A percentile compares a stretch with the other conserved stretches of the same genome.
Conservation (phyloP, 2,329 filamentous ascomycete genomes). For the Colletotrichum musicola region DNA sequence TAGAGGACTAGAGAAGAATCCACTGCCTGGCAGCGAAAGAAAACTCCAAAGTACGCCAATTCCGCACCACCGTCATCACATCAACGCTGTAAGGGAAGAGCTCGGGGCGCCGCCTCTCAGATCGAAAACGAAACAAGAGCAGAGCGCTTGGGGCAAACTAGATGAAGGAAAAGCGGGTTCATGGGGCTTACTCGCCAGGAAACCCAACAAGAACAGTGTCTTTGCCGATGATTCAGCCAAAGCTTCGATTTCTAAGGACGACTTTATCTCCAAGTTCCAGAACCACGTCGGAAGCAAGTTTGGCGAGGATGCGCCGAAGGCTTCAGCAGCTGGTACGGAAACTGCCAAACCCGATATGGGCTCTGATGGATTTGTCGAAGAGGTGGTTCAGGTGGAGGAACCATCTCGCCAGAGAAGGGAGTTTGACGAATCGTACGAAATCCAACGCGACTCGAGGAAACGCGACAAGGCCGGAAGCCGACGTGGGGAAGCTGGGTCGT, state of each 20-base stretch:
- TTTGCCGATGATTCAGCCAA: not conserved
- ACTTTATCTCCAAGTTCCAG: slow-evolving; percentile 23
- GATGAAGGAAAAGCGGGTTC: not conserved
- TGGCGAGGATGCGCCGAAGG: not conserved
- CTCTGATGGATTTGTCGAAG: not conserved
- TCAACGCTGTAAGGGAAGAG: not conserved
- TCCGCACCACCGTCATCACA: slow-evolving; percentile 21
- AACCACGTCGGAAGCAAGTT: slow-evolving; percentile 11
- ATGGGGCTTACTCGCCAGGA: slow-evolving; percentile 30
- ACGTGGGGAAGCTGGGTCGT: slow-evolving; percentile 19
- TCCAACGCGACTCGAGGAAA: slow-evolving; percentile 33
- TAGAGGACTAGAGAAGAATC: not conserved
- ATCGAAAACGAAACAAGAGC: not conserved
- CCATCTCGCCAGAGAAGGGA: slow-evolving; percentile 4
- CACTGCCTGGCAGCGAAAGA: slow-evolving; percentile 7
- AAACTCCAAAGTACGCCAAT: slow-evolving; percentile 18
- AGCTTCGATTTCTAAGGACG: not conserved
- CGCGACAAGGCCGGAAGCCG: slow-evolving; percentile 26
- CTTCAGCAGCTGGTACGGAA: not conserved
- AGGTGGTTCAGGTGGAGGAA: slow-evolving; percentile 6
- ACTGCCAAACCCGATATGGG: not conserved
- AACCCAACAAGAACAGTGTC: not conserved
- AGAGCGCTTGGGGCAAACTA: not conserved
- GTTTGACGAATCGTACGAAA: slow-evolving; percentile 37
- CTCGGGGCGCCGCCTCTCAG: too few species aligned